A percentile compares a stretch with the other conserved stretches of the same genome.
phyloP scores from a whole-genome alignment of 2,329 filamentous ascomycete species.

The Fusarium nematophilum region DNA sequence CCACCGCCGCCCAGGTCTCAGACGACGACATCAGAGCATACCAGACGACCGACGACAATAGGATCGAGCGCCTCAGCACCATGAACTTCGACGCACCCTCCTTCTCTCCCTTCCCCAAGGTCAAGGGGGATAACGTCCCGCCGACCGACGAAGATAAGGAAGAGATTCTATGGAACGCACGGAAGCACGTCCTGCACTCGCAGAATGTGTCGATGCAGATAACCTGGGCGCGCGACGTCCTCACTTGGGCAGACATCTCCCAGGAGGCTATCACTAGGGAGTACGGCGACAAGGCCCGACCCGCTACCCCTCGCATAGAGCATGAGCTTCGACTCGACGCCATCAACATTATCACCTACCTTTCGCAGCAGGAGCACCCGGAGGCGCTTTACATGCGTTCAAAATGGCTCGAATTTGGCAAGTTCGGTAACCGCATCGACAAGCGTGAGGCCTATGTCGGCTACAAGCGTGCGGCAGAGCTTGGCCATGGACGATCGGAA shows the following conservation, averaged over 20 bases:
- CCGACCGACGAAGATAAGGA: conserved; percentile 96
- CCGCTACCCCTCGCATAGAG: conserved; percentile 86
- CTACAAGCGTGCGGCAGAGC: conserved; percentile 86
- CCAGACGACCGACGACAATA: conserved; percentile 51
- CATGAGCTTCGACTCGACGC: conserved; percentile 90
- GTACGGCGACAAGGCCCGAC: conserved; percentile 62
- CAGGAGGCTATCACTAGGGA: conserved; percentile 81
- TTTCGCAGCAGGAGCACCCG: conserved; percentile 91
- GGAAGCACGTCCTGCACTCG: conserved; percentile 86
- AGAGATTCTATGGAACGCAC: conserved; percentile 85
- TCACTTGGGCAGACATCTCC: conserved; percentile 88
- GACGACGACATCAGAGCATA: conserved; percentile 53
- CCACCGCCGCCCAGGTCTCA: conserved; percentile 48
- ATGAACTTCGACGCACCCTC: conserved; percentile 72
- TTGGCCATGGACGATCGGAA: conserved; percentile 88
- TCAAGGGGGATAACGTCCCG: conserved; percentile 88
- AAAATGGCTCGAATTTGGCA: conserved; percentile 98
- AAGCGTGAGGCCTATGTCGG: conserved; percentile 93
- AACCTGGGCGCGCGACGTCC: conserved; percentile 93
- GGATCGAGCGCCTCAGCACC: conserved; percentile 52
- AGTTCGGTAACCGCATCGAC: conserved; percentile 89
- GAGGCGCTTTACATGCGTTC: conserved; percentile 94
- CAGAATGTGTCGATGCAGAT: conserved; percentile 97
- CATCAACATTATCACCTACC: conserved; percentile 89
- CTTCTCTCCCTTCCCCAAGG: conserved; percentile 92